Evolutionary conservation across 805 yeast genomes (phyloP).

Genomic region (Cyberlindnera mississippiensis): DNA sequence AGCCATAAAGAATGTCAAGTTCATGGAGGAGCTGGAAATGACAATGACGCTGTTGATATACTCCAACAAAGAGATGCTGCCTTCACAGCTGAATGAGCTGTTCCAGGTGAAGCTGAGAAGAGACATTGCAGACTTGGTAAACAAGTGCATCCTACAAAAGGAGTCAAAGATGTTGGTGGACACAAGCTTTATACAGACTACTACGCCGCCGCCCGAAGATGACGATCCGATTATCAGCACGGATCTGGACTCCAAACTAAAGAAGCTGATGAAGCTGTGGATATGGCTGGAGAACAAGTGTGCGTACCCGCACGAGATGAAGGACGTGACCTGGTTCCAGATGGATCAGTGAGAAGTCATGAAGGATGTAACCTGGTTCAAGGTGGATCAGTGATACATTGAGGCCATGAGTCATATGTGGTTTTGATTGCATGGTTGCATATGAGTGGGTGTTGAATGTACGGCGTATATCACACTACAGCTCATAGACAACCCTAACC

Average conservation of each 20-base stretch:
- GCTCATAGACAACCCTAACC: slow-evolving; percentile 29
- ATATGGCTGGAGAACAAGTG: slow-evolving; percentile 58
- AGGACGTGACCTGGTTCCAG: no score
- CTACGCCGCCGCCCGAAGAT: no score
- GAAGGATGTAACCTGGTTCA: no score
- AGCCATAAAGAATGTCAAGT: slow-evolving; percentile 52
- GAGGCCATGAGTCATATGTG: no score
- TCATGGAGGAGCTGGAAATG: slow-evolving; percentile 70
- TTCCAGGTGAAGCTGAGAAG: slow-evolving; percentile 57
- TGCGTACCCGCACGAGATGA: no score
- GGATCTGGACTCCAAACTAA: slow-evolving; percentile 34
- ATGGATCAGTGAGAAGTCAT: no score
- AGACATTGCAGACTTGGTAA: slow-evolving; percentile 67
- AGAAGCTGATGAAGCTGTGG: slow-evolving; percentile 58
- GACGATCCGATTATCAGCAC: slow-evolving; percentile 6
- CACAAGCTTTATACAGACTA: slow-evolving; percentile 8
- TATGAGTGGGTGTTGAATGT: no score
- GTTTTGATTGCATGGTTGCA: no score
- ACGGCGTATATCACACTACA: neutral
- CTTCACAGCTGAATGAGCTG: slow-evolving; percentile 49
- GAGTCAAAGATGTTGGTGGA: slow-evolving; percentile 17
- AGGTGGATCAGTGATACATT: no score
- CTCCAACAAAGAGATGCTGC: slow-evolving; percentile 38
- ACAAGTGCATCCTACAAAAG: slow-evolving; percentile 50
- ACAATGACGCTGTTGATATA: slow-evolving; percentile 76